These are phyloP conservation scores for Mesembryanthemum crystallinum DNA, from an alignment of 148 eudicot species.

Conservation along the genomic window DNA sequence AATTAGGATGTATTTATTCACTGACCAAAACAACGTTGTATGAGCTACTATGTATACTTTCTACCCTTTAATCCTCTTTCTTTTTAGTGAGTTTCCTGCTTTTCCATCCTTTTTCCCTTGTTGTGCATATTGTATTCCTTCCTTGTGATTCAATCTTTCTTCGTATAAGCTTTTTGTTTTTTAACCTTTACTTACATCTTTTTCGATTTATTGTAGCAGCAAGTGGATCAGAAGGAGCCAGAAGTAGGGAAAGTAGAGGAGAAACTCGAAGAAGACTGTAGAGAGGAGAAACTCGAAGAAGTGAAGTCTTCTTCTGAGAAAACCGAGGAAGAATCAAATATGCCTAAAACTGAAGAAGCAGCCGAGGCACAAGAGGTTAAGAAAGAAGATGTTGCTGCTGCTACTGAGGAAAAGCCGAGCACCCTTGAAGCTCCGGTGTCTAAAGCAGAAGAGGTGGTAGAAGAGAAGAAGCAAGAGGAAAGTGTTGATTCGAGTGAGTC, in stretches of 20 bases:
- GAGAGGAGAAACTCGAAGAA: too few relatives aligned
- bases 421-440: slow-evolving; percentile 4
- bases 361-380: slow-evolving; percentile 26
- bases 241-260: slow-evolving; percentile 38
- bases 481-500: not conserved
- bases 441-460: slow-evolving; percentile 18
- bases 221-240: slow-evolving; percentile 38
- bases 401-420: slow-evolving; percentile 18
- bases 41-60: slow-evolving; percentile 12
- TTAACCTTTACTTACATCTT: not conserved
- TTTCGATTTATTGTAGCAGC: slow-evolving; percentile 25
- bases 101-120: not conserved
- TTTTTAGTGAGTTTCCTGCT: not conserved
- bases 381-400: slow-evolving; percentile 15
- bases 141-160: slow-evolving; percentile 26
- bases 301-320: slow-evolving; percentile 22
- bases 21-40: not conserved
- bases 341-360: slow-evolving; percentile 33
- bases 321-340: slow-evolving; percentile 23
- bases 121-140: slow-evolving; percentile 24
- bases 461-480: slow-evolving; percentile 18
- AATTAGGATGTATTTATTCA: not conserved
- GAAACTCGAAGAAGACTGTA: too few relatives aligned
- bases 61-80: slow-evolving; percentile 17
- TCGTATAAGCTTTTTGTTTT: too few relatives aligned